Percentiles rank a stretch among this genome's conserved stretches.
Conservation (phyloP, 2,329 filamentous ascomycete genomes). For the Mycosphaerella sp. region DNA sequence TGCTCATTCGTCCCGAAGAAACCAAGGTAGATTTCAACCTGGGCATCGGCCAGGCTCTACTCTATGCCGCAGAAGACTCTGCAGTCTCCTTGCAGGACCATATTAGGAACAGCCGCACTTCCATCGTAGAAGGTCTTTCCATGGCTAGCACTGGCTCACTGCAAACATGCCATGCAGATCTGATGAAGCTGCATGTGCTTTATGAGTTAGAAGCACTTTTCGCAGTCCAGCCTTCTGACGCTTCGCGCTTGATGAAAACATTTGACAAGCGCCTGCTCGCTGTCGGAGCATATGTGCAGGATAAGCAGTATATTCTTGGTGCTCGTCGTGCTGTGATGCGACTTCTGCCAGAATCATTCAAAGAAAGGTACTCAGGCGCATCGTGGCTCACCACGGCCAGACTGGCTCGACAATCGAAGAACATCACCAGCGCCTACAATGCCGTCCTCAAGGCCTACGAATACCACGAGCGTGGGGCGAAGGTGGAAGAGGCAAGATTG, state of each 20-base stretch:
- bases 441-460: conserved; percentile 83
- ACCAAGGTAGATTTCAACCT: conserved; percentile 68
- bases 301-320: conserved; percentile 90
- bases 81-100: conserved; percentile 48
- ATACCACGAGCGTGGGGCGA: conserved; percentile 77
- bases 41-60: conserved; percentile 62
- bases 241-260: conserved; percentile 11
- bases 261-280: conserved; percentile 68
- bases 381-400: conserved; percentile 81
- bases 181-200: conserved; percentile 80
- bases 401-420: conserved; percentile 77
- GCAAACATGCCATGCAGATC: conserved; percentile 73
- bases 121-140: conserved; percentile 67
- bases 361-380: conserved; percentile 67
- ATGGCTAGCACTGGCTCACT: conserved; percentile 71
- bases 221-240: conserved; percentile 26
- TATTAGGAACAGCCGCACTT: conserved; percentile 60
- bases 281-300: conserved; percentile 77
- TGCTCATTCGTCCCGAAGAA: conserved; percentile 17
- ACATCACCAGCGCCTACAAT: conserved; percentile 83
- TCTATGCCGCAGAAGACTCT: conserved; percentile 49
- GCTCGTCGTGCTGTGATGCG: conserved; percentile 77
- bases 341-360: conserved; percentile 42
- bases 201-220: conserved; percentile 79
- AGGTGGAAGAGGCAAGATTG: conserved; percentile 87